Percentiles rank a stretch among this genome's conserved stretches.
phyloP scores from a whole-genome alignment of 306 rosid genomes.

The Ziziphus jujuba region DNA sequence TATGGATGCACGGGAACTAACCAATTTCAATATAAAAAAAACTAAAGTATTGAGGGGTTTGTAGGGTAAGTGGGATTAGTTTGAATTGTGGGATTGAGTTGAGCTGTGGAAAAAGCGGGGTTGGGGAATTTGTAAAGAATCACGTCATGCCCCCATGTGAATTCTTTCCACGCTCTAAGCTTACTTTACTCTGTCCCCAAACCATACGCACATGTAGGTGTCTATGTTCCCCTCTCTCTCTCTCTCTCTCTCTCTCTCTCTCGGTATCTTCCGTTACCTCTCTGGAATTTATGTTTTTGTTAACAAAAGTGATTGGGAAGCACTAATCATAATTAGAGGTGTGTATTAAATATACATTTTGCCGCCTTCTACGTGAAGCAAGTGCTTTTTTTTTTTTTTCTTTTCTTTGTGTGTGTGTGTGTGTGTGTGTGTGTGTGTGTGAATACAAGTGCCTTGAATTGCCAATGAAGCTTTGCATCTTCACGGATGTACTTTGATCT shows the following conservation, averaged over 20 bases:
- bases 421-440: too few relatives aligned
- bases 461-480: too few relatives aligned
- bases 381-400: too few relatives aligned
- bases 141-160: slow-evolving; percentile 62
- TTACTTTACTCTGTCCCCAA: slow-evolving; percentile 64
- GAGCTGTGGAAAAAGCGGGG: slow-evolving; percentile 32
- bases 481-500: too few relatives aligned
- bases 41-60: too few relatives aligned
- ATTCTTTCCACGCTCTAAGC: slow-evolving; percentile 56
- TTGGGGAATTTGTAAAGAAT: slow-evolving; percentile 25
- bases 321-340: slow-evolving; percentile 46
- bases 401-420: too few relatives aligned
- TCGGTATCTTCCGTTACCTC: slow-evolving; percentile 47
- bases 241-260: slow-evolving; percentile 39
- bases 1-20: too few relatives aligned
- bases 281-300: slow-evolving; percentile 30
- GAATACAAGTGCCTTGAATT: too few relatives aligned
- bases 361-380: too few relatives aligned
- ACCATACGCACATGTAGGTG: slow-evolving; percentile 77
- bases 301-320: slow-evolving; percentile 32
- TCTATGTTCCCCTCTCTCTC: slow-evolving; percentile 44
- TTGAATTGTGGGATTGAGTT: not conserved
- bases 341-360: not conserved
- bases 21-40: too few relatives aligned
- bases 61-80: too few relatives aligned